Conservation (phyloP, 768 basidiomycete species). For the Mycena sanguinolenta region DNA sequence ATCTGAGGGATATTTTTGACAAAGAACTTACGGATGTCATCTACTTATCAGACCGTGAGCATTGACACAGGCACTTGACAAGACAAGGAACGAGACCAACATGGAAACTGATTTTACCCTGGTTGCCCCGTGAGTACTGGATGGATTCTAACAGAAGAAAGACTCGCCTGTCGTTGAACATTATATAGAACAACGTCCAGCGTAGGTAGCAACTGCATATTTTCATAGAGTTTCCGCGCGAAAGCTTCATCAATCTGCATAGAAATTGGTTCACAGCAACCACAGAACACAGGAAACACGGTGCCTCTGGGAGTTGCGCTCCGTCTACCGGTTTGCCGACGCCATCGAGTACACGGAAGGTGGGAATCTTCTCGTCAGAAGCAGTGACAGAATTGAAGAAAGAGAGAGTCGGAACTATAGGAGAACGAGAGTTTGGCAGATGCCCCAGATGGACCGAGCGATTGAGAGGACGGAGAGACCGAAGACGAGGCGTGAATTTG, state of each 20-base stretch:
- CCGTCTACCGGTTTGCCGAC: constrained; percentile 80
- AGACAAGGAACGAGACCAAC: constrained; percentile 60
- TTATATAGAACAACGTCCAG: constrained; percentile 93
- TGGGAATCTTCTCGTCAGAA: constrained; percentile 78
- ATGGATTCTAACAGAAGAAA: too few relatives aligned
- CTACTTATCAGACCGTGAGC: constrained; percentile 51
- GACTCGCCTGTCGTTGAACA: too few relatives aligned
- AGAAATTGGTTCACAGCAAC: background rate
- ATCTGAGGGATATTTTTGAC: constrained; percentile 9
- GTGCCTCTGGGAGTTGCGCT: constrained; percentile 81
- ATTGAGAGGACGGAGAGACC: background rate
- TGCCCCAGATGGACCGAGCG: constrained; percentile 39
- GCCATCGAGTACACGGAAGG: constrained; percentile 89
- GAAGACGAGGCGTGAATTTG: constrained; percentile 16
- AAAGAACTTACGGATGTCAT: constrained; percentile 81
- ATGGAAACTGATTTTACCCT: constrained; percentile 94
- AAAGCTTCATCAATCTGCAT: constrained; percentile 75
- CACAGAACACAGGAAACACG: constrained; percentile 31
- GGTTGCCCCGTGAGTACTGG: too few relatives aligned
- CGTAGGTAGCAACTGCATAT: constrained; percentile 85
- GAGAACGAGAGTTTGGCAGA: constrained; percentile 64
- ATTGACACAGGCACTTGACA: background rate
- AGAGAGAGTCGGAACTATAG: constrained; percentile 75
- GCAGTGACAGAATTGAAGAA: constrained; percentile 86
- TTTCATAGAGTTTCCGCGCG: constrained; percentile 80